Conservation (phyloP, 2,329 filamentous ascomycete genomes). For the Cordyceps javanica region DNA sequence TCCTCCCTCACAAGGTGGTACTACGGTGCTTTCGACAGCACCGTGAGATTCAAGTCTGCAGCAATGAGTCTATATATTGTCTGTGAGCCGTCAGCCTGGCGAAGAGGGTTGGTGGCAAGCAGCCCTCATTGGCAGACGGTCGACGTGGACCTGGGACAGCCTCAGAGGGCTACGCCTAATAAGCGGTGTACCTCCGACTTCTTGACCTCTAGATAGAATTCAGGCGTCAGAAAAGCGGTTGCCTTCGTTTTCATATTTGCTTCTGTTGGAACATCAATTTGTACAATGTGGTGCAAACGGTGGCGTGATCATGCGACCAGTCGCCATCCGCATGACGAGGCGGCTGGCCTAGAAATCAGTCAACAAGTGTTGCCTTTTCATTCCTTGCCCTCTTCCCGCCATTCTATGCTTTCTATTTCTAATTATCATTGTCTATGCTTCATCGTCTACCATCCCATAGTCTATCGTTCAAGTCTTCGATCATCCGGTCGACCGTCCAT, state of each 20-base stretch:
- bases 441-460: neutral
- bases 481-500: neutral
- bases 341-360: neutral
- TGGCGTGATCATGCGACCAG: neutral
- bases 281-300: neutral
- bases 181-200: neutral
- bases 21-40: neutral
- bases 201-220: neutral
- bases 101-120: neutral
- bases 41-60: no score
- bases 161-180: neutral
- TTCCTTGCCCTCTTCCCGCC: neutral
- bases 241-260: neutral
- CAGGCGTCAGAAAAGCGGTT: neutral
- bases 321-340: neutral
- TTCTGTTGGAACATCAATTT: neutral
- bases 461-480: neutral
- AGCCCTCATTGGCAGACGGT: neutral
- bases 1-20: neutral
- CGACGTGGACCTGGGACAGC: neutral
- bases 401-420: neutral
- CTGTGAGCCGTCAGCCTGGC: neutral
- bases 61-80: neutral
- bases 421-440: neutral
- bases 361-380: neutral